Percentiles rank a stretch among this genome's conserved stretches.
phyloP scores from a whole-genome alignment of 129 eudicot species.

The Chrysanthemum lavandulifolium region DNA sequence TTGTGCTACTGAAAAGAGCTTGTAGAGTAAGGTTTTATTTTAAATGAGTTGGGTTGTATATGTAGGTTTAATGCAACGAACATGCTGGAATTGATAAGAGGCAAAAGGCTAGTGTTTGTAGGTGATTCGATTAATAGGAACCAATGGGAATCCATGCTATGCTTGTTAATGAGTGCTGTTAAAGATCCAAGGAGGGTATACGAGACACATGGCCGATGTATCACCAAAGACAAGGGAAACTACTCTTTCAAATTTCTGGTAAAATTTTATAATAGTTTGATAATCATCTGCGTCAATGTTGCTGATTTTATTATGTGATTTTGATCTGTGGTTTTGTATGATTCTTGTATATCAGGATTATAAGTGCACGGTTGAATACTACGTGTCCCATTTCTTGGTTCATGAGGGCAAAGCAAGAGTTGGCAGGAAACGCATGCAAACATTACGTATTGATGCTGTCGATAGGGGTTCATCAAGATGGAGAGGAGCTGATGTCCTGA shows the following conservation, averaged over 20 bases:
- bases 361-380: conserved; percentile 89
- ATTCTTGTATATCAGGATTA: conserved; percentile 55
- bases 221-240: conserved; percentile 76
- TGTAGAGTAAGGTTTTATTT: conserved; percentile 3
- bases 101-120: conserved; percentile 88
- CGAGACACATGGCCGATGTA: conserved; percentile 73
- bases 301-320: not conserved
- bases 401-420: conserved; percentile 91
- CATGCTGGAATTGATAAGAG: conserved; percentile 76
- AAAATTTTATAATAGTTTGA: not conserved
- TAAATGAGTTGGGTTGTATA: not conserved
- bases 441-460: conserved; percentile 79
- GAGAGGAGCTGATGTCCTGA: conserved; percentile 90
- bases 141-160: conserved; percentile 97
- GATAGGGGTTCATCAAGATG: conserved; percentile 89
- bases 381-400: conserved; percentile 85
- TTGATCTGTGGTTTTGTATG: not conserved
- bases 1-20: not conserved
- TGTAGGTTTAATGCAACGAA: conserved; percentile 74
- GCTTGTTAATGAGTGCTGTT: conserved; percentile 73
- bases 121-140: conserved; percentile 94
- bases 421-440: conserved; percentile 78
- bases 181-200: conserved; percentile 84
- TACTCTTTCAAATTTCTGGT: conserved; percentile 88
- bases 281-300: not conserved